These are phyloP conservation scores for Dioszegia hungarica DNA, from an alignment of 768 basidiomycete species.

Conservation along the genomic window DNA sequence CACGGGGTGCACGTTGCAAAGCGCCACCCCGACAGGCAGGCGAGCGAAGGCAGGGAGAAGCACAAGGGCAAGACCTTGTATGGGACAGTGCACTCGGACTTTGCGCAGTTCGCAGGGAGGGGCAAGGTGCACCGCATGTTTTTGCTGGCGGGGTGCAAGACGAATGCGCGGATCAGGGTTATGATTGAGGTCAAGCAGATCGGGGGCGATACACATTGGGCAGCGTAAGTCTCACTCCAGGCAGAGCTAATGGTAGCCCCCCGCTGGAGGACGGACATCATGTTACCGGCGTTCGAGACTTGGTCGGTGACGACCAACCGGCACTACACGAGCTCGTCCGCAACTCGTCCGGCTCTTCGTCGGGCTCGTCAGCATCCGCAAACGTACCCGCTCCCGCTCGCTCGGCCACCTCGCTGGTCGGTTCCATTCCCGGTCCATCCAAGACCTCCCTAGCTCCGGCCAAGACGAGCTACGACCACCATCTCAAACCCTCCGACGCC, in stretches of 20 bases:
- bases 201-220: conserved; percentile 32
- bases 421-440: conserved; percentile 7
- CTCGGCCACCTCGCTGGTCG: conserved; percentile 16
- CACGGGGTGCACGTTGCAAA: neutral
- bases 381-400: no score
- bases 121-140: conserved; percentile 28
- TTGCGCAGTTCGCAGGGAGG: conserved; percentile 38
- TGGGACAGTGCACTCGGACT: conserved; percentile 34
- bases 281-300: conserved; percentile 28
- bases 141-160: conserved; percentile 31
- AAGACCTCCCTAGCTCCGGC: conserved; percentile 1
- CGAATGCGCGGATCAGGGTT: conserved; percentile 38
- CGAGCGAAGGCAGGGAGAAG: conserved; percentile 11
- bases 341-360: conserved; percentile 25
- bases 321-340: conserved; percentile 18
- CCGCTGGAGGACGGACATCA: conserved; percentile 39
- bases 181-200: conserved; percentile 34
- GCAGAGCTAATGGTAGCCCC: conserved; percentile 16
- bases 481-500: conserved; percentile 13
- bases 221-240: conserved; percentile 26
- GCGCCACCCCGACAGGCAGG: conserved; percentile 2
- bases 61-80: conserved; percentile 12
- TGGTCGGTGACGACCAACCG: conserved; percentile 23
- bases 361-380: conserved; percentile 15
- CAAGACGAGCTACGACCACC: conserved; percentile 23